Evolutionary conservation across 768 basidiomycete genomes (phyloP).

Genomic region (Termitomyces titanicus): DNA sequence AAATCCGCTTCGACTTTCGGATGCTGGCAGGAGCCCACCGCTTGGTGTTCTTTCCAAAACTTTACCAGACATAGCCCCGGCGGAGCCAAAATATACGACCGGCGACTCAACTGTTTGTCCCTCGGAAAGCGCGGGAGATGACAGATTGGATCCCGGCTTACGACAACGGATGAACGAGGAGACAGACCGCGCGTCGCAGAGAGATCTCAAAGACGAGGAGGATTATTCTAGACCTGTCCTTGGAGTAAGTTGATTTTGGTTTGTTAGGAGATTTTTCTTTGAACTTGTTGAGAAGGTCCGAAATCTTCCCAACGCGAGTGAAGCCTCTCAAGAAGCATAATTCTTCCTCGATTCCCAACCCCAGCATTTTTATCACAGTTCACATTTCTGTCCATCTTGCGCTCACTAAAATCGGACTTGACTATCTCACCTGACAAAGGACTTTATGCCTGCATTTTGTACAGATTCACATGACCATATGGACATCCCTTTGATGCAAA

Average conservation of each 20-base stretch:
- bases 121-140: constrained; percentile 32
- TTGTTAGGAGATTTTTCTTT: not conserved
- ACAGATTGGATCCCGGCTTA: constrained; percentile 42
- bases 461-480: constrained; percentile 6
- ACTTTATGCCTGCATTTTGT: constrained; percentile 7
- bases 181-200: constrained; percentile 24
- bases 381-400: not conserved
- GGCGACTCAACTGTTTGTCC: constrained; percentile 31
- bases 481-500: constrained; percentile 6
- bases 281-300: constrained; percentile 39
- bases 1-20: constrained; percentile 26
- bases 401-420: constrained; percentile 7
- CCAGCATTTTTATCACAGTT: not conserved
- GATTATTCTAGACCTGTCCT: constrained; percentile 56
- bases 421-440: constrained; percentile 3
- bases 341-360: not conserved
- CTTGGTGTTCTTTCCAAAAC: constrained; percentile 10
- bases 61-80: constrained; percentile 8
- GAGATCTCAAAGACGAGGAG: constrained; percentile 44
- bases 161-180: constrained; percentile 28
- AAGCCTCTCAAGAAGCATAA: constrained; percentile 24
- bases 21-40: constrained; percentile 14
- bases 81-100: constrained; percentile 15
- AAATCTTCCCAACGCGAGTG: constrained; percentile 43
- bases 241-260: constrained; percentile 34